Conservation (phyloP, 352 stramenopile species). For the Globisporangium paroecandrum region DNA sequence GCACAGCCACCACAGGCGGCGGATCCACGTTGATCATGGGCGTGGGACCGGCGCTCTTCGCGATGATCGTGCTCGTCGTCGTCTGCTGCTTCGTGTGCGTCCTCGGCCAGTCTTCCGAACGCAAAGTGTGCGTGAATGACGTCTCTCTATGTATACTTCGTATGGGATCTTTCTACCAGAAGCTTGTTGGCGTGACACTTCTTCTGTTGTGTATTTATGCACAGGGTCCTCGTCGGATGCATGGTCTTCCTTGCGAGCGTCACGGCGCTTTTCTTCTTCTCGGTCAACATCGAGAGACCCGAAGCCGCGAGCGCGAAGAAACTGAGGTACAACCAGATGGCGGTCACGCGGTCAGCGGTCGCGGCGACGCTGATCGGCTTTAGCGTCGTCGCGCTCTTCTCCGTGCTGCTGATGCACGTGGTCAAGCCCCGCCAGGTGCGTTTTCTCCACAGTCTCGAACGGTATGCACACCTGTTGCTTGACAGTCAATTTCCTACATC, state of each 20-base stretch:
- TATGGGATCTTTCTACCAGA: not conserved
- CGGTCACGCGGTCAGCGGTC: slow-evolving; percentile 30
- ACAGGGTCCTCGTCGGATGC: slow-evolving; percentile 24
- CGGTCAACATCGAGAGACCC: slow-evolving; percentile 26
- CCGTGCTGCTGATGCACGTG: slow-evolving; percentile 31
- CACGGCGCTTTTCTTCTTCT: slow-evolving; percentile 36
- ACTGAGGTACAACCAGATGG: slow-evolving; percentile 37
- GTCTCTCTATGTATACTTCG: not conserved
- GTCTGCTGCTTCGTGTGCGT: slow-evolving; percentile 28
- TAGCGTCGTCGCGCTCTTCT: slow-evolving; percentile 32
- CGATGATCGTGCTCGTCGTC: slow-evolving; percentile 33
- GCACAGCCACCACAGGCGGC: not conserved
- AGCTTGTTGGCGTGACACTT: not conserved
- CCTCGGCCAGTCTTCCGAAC: slow-evolving; percentile 25
- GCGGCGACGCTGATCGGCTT: slow-evolving; percentile 38
- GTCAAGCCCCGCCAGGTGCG: slow-evolving; percentile 32
- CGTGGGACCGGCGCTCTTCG: slow-evolving; percentile 33
- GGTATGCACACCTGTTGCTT: not conserved
- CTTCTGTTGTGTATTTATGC: not conserved
- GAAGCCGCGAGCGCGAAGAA: not conserved
- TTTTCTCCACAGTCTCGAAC: not conserved
- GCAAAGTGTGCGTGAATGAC: slow-evolving; percentile 11
- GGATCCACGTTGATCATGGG: slow-evolving; percentile 20
- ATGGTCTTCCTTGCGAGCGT: slow-evolving; percentile 25
- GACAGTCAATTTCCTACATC: not conserved